Conservation (phyloP, 805 yeast genomes). For the Saccharomycopsis sp. region DNA sequence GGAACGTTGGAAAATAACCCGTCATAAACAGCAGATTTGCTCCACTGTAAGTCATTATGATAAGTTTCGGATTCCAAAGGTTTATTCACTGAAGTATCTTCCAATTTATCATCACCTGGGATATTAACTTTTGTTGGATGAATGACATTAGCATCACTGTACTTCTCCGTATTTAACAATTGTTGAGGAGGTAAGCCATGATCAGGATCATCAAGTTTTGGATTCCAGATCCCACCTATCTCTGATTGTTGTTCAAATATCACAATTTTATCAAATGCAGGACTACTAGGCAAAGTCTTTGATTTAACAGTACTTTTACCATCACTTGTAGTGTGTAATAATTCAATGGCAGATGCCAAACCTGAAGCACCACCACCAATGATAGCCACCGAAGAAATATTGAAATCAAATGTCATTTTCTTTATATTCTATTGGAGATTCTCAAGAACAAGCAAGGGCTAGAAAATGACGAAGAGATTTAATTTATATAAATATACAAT, state of each 20-base stretch:
- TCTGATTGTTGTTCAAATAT: slow-evolving; percentile 32
- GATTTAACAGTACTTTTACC: slow-evolving; percentile 25
- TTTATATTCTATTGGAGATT: too few species aligned
- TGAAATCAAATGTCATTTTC: slow-evolving; percentile 6
- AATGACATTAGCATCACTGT: slow-evolving; percentile 30
- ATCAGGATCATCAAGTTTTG: slow-evolving; percentile 24
- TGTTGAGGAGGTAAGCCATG: slow-evolving; percentile 27
- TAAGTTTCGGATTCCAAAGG: slow-evolving; percentile 13
- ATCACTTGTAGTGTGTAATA: slow-evolving; percentile 26
- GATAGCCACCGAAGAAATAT: slow-evolving; percentile 26
- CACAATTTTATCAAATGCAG: slow-evolving; percentile 28
- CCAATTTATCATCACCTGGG: slow-evolving; percentile 23
- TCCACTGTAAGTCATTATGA: slow-evolving; percentile 29
- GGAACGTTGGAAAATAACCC: slow-evolving; percentile 37
- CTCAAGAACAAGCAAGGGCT: too few species aligned
- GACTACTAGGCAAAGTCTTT: slow-evolving; percentile 4
- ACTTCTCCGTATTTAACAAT: slow-evolving; percentile 29
- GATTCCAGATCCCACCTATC: slow-evolving; percentile 35
- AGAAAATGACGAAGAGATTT: too few species aligned
- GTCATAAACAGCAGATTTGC: slow-evolving; percentile 31
- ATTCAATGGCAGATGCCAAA: slow-evolving; percentile 27
- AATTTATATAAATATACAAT: neutral
- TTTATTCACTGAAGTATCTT: slow-evolving; percentile 20
- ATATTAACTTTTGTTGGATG: slow-evolving; percentile 17
- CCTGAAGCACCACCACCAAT: slow-evolving; percentile 32